Evolutionary conservation across 2,329 filamentous ascomycete genomes (phyloP).

Genomic region (Hypoxylon sp.): DNA sequence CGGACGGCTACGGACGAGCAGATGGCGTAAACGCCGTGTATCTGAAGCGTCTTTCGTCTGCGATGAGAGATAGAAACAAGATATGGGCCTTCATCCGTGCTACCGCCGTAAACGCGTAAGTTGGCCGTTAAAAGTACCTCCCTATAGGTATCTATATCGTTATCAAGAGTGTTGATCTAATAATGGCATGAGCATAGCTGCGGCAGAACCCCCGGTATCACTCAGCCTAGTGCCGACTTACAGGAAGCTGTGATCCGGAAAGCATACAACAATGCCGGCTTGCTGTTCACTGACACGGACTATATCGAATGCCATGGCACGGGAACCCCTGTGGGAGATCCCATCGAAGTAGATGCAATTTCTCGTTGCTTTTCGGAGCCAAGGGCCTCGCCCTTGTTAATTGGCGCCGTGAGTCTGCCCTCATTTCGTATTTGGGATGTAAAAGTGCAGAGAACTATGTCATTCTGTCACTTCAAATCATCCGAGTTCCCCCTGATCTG

Average conservation of each 20-base stretch:
- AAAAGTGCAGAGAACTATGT: no score
- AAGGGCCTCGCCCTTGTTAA: constrained; percentile 35
- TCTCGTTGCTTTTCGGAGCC: constrained; percentile 19
- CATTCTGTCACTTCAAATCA: no score
- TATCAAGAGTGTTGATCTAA: no score
- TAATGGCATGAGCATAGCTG: no score
- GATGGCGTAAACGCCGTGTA: constrained; percentile 44
- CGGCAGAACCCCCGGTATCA: constrained; percentile 50
- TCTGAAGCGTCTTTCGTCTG: constrained; percentile 47
- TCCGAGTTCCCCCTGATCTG: neutral
- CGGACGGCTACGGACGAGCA: constrained; percentile 50
- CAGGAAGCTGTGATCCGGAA: constrained; percentile 42
- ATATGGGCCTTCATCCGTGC: constrained; percentile 49
- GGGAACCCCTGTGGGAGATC: constrained; percentile 46
- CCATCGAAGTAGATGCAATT: constrained; percentile 44
- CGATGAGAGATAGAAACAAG: constrained; percentile 46
- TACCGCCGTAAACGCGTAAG: constrained; percentile 46
- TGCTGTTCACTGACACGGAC: constrained; percentile 40
- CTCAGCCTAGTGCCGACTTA: constrained; percentile 45
- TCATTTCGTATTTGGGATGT: neutral
- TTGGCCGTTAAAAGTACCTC: no score
- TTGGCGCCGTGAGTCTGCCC: constrained; percentile 44
- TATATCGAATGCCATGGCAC: constrained; percentile 49
- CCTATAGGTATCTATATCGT: no score
- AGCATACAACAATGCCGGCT: constrained; percentile 41